Evolutionary conservation across 1,284 basidiomycete species (phyloP), one percentile per base, ranked within the genome.

Genomic region (Anthracocystis setariae): DNA sequence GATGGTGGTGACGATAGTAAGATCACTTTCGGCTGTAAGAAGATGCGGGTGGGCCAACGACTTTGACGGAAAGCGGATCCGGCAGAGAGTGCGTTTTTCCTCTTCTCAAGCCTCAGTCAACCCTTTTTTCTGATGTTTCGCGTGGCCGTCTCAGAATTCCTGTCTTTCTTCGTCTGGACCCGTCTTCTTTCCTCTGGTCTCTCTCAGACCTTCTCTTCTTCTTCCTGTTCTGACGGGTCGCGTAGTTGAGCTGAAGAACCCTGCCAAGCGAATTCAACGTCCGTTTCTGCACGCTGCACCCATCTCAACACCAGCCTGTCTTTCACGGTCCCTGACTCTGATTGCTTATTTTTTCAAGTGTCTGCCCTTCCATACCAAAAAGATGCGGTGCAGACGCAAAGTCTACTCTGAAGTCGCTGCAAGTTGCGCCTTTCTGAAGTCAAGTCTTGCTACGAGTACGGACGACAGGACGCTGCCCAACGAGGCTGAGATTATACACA

Each of bases 1-100:
- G 39, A 15, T 42, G 39, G 39, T 21, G 39, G 13, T 46, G 45
- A 46, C 8, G 45, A 27, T 29, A 21, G 35, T 8, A 46, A n/a
- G 45, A 46, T 25, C 35, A 37, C 35, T 5, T 37, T 37, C 15
- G n/a, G 35, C 35, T 8, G n/a, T 15, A n/a, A n/a, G 35, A 8
- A 24, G 37, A 35, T 21, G 46, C 32, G 45, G 25, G 32, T n/a
- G 43, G 15, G 32, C 32, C 8, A 33, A 15, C 12, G 8, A 37
- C 13, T 37, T n/a, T 17, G 12, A 15, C 32, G 35, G 8, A 15
- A n/a, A n/a, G n/a, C 13, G 35, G 35, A 37, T 17, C n/a, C n/a
- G 35, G n/a, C 32, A n/a, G 8, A 9, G 12, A 9, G 8, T 5
- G 13, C 35, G 5, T 9, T 37, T 37, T 37, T 7, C 17, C 35